phyloP scores from a whole-genome alignment of 495 filamentous ascomycete species.

The Oidiodendron maius region DNA sequence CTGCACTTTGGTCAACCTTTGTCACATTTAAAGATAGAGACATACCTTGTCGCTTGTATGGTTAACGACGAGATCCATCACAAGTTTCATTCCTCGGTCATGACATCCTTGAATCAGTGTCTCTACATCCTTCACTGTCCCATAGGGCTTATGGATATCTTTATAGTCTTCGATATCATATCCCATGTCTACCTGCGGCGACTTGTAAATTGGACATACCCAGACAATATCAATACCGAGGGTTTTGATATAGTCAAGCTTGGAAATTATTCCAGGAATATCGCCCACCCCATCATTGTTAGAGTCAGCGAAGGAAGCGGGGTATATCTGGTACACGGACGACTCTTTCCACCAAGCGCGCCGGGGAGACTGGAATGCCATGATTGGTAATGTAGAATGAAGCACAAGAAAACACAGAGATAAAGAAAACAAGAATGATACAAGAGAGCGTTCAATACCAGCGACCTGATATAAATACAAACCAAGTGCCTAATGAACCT shows the following conservation, averaged over 20 bases:
- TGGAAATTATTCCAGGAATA: conserved; percentile 56
- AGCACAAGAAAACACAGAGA: too few relatives aligned
- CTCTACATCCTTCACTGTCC: conserved; percentile 62
- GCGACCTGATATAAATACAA: not conserved
- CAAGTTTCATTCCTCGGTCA: conserved; percentile 57
- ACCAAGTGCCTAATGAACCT: too few relatives aligned
- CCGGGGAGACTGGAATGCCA: not conserved
- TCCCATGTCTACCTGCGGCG: conserved; percentile 59
- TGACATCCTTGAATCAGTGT: conserved; percentile 48
- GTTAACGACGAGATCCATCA: conserved; percentile 73
- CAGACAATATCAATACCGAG: conserved; percentile 63
- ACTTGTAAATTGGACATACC: conserved; percentile 63
- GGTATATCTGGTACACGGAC: conserved; percentile 64
- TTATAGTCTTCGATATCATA: conserved; percentile 67
- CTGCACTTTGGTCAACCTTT: conserved; percentile 29
- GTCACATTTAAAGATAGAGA: too few relatives aligned
- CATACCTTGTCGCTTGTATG: conserved; percentile 78
- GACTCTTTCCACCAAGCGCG: conserved; percentile 34
- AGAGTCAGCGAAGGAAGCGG: conserved; percentile 58
- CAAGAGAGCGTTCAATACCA: too few relatives aligned
- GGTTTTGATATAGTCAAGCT: conserved; percentile 54
- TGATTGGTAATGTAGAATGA: too few relatives aligned
- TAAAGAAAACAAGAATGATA: too few relatives aligned
- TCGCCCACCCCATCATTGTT: conserved; percentile 65
- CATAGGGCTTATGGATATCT: conserved; percentile 53